Evolutionary conservation across 192 early-diverging fungal genomes (phyloP).

Genomic region (Glomus cerebriforme): DNA sequence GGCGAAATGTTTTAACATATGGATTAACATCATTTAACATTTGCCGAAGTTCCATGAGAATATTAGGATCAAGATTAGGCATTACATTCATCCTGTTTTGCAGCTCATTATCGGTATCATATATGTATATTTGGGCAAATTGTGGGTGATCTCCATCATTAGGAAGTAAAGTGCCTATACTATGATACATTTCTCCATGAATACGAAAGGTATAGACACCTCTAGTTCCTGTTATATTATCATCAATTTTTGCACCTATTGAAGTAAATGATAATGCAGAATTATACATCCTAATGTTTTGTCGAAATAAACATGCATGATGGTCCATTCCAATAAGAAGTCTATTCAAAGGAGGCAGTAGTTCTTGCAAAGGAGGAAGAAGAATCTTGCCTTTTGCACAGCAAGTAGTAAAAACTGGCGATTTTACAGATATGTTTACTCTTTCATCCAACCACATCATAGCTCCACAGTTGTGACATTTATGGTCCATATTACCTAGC

Average conservation of each 20-base stretch:
- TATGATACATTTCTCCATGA: slow-evolving; percentile 34
- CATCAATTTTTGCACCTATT: slow-evolving; percentile 23
- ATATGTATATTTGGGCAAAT: slow-evolving; percentile 33
- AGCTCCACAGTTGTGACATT: neutral
- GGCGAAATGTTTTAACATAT: slow-evolving; percentile 6
- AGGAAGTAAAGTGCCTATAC: slow-evolving; percentile 20
- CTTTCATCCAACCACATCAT: neutral
- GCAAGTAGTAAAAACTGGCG: slow-evolving; percentile 16
- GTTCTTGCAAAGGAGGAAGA: neutral
- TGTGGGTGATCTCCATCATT: neutral
- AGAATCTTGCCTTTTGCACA: slow-evolving; percentile 15
- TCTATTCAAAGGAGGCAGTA: neutral
- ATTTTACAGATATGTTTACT: neutral
- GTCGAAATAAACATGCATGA: slow-evolving; percentile 5
- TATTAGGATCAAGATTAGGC: neutral
- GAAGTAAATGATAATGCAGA: slow-evolving; percentile 37
- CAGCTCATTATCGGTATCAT: slow-evolving; percentile 11
- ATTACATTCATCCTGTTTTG: slow-evolving; percentile 8
- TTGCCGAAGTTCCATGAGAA: slow-evolving; percentile 1
- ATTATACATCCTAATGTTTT: slow-evolving; percentile 35
- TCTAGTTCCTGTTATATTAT: slow-evolving; percentile 22
- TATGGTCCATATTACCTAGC: neutral
- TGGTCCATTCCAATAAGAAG: neutral
- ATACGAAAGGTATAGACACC: slow-evolving; percentile 24
- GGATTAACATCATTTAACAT: slow-evolving; percentile 19